Evolutionary conservation across 352 stramenopile genomes (phyloP).

Genomic region (Pythium rhizo-oryzae): DNA sequence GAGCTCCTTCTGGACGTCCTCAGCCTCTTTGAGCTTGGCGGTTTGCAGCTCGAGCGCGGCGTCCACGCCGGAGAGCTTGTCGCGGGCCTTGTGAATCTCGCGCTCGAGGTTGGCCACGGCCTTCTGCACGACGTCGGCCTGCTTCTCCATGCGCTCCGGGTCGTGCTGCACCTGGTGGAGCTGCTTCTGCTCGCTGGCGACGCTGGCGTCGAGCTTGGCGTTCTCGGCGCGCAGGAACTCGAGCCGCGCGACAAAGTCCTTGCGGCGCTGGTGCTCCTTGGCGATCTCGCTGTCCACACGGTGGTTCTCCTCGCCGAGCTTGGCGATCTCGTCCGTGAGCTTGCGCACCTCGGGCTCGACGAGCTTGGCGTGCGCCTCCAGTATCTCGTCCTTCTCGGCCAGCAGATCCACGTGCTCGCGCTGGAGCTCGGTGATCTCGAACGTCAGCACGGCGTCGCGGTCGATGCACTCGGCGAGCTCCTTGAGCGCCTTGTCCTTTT

Average conservation of each 20-base stretch:
- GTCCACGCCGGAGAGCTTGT: constrained; percentile 43
- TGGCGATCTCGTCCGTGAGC: constrained; percentile 66
- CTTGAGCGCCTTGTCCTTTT: constrained; percentile 79
- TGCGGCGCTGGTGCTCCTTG: constrained; percentile 69
- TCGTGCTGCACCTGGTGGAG: constrained; percentile 69
- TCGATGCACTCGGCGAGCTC: constrained; percentile 78
- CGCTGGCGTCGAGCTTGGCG: constrained; percentile 47
- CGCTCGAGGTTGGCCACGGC: constrained; percentile 68
- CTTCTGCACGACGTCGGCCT: constrained; percentile 85
- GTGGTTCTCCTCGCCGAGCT: constrained; percentile 67
- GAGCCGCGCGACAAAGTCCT: constrained; percentile 58
- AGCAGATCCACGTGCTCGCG: constrained; percentile 76
- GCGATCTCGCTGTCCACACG: constrained; percentile 69
- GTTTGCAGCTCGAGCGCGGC: constrained; percentile 42
- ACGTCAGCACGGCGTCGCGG: constrained; percentile 81
- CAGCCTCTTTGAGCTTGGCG: constrained; percentile 65
- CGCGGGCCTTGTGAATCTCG: constrained; percentile 58
- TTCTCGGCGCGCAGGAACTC: constrained; percentile 74
- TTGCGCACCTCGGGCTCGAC: constrained; percentile 85
- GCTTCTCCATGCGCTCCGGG: constrained; percentile 83
- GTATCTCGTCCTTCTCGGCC: constrained; percentile 72
- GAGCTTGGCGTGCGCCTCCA: constrained; percentile 76
- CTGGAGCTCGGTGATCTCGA: constrained; percentile 89
- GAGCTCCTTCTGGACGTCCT: constrained; percentile 81
- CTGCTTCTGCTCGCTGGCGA: constrained; percentile 57